Base-by-base conservation (phyloP, 2,329 filamentous ascomycete species). In the Coniochaeta sp. region DNA sequence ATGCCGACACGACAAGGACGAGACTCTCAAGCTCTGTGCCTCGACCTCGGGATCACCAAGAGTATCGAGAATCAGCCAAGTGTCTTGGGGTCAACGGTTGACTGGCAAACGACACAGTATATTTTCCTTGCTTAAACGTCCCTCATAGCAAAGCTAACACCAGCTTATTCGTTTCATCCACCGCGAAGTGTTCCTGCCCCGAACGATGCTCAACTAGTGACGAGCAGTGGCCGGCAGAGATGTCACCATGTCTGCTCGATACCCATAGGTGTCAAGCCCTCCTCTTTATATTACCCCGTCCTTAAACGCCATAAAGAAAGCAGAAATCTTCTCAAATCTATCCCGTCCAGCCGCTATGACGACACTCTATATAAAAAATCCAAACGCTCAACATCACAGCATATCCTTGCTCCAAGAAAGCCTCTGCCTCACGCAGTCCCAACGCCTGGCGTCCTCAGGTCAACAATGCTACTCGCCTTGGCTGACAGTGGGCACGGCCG, bases 381-480 rank as follows among this genome's bases (percentile, higher is more conserved):
- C 30, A 24, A 30, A 52, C 14, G 3, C 17, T 16, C 42, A 22
- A 47, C 38, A 47, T 5, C 42, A 52, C 17, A 24, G 47, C 17
- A 28, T 17, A 28, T 22, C 54, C 54, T 12, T 50, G 32, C 60
- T 58, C 5, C 16, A 9, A 40, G 16, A 3, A 19, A 10, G 38
- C 38, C 3, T 5, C 38, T 9, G 17, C 38, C 38, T 40, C 17
- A 69, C 19, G 65, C 65, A 58, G 67, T 73, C 65, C 74, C 75
- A 63, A 74, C 72, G 59, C 72, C 75, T 64, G 74, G 72, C 58
- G 74, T 71, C 60, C 72, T 55, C 14, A 69, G 62, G 42, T 66
- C 66, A 12, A 65, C 62, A 47, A 68, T 63, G n/a, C 63, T 60
- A 10, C 40, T 57, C 34, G 62, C 30, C 42, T 57, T 59, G 26